Evolutionary conservation across 768 basidiomycete genomes (phyloP).

Genomic region (Strobilomyces confusus): DNA sequence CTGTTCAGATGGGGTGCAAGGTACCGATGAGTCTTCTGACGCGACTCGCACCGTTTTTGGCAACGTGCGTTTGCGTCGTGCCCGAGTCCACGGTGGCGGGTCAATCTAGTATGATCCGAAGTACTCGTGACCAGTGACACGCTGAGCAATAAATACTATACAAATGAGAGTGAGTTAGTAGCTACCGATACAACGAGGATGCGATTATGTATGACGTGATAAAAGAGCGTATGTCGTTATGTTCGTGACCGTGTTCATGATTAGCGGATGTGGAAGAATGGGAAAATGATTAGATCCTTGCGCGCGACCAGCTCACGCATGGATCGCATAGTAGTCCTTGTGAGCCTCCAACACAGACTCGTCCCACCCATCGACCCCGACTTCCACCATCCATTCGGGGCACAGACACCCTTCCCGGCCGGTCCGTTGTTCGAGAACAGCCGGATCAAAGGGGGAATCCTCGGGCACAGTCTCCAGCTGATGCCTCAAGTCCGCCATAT

Average conservation of each 20-base stretch:
- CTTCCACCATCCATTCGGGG: slow-evolving; percentile 23
- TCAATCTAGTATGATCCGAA: too few species aligned
- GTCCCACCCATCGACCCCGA: slow-evolving; percentile 14
- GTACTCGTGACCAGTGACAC: too few species aligned
- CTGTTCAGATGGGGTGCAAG: too few species aligned
- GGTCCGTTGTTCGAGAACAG: not conserved
- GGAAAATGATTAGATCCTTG: not conserved
- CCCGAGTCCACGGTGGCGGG: too few species aligned
- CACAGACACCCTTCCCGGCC: slow-evolving; percentile 16
- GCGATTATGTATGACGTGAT: not conserved
- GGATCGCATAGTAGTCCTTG: not conserved
- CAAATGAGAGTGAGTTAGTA: not conserved
- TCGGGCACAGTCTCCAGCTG: not conserved
- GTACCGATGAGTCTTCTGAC: too few species aligned
- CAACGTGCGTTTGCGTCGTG: too few species aligned
- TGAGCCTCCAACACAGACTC: not conserved
- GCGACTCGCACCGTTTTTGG: too few species aligned
- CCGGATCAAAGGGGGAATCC: not conserved
- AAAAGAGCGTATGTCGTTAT: not conserved
- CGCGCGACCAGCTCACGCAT: slow-evolving; percentile 1
- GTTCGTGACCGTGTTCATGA: not conserved
- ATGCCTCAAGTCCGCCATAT: not conserved
- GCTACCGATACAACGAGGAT: slow-evolving; percentile 5
- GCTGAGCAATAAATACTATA: not conserved
- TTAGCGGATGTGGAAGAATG: not conserved